Evolutionary conservation across 2,329 filamentous ascomycete genomes (phyloP).

Genomic region (Lecanosticta acicola): DNA sequence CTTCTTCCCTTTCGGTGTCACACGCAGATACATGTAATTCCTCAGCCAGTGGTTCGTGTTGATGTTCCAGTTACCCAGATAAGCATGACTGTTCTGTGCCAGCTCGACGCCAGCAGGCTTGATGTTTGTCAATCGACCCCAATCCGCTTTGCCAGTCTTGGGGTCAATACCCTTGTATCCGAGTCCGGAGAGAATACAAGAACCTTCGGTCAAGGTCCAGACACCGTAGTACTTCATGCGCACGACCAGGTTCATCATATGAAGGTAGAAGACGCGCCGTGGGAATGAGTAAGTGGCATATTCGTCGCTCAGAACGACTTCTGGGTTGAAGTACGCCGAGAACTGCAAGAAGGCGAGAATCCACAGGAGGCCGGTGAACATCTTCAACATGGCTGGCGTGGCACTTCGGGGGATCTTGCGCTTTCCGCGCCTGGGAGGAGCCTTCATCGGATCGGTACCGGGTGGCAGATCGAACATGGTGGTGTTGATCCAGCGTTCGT

Average conservation of each 20-base stretch:
- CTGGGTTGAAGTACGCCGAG: conserved; percentile 59
- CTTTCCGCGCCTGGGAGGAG: conserved; percentile 79
- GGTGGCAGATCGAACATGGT: conserved; percentile 86
- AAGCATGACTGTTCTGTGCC: conserved; percentile 89
- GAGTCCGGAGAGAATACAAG: conserved; percentile 87
- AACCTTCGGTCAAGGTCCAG: conserved; percentile 87
- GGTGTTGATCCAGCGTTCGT: conserved; percentile 85
- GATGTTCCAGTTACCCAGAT: conserved; percentile 93
- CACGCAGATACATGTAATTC: conserved; percentile 91
- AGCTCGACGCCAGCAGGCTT: conserved; percentile 78
- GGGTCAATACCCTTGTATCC: conserved; percentile 92
- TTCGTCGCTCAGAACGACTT: conserved; percentile 58
- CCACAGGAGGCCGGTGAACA: conserved; percentile 67
- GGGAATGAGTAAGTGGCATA: conserved; percentile 65
- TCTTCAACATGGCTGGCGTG: conserved; percentile 75
- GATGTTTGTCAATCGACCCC: conserved; percentile 87
- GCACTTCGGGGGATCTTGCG: conserved; percentile 88
- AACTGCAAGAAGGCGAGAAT: conserved; percentile 72
- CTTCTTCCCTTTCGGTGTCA: conserved; percentile 92
- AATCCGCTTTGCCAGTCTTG: conserved; percentile 75
- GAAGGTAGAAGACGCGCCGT: conserved; percentile 68
- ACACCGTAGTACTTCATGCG: conserved; percentile 95
- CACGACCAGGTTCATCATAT: conserved; percentile 76
- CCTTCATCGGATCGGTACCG: conserved; percentile 76
- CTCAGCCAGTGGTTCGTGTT: conserved; percentile 96